These are phyloP conservation scores for Periconia sp. DNA, from an alignment of 2,329 filamentous ascomycete species.

Conservation along the genomic window DNA sequence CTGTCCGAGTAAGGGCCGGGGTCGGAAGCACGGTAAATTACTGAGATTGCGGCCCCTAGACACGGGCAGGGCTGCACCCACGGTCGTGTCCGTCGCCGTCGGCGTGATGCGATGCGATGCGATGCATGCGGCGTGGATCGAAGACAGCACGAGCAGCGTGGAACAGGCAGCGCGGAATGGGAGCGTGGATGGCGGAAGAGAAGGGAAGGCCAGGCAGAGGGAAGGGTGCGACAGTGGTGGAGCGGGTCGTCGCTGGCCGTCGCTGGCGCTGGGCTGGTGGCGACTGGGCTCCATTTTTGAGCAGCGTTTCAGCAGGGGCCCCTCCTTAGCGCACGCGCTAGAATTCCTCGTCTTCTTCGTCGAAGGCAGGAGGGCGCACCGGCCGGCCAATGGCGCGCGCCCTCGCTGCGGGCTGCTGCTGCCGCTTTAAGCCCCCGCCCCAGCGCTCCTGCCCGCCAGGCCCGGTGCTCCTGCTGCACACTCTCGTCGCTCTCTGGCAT, in stretches of 20 bases:
- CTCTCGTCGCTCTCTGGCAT: no score
- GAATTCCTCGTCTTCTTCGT: slow-evolving; percentile 23
- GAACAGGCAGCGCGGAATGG: not conserved
- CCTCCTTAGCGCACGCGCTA: slow-evolving; percentile 13
- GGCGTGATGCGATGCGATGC: not conserved
- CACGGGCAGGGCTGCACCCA: slow-evolving; percentile 6
- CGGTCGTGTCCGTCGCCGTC: no score
- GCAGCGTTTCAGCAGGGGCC: slow-evolving; percentile 10
- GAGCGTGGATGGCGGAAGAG: not conserved
- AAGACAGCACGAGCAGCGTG: no score
- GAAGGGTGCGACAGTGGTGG: not conserved
- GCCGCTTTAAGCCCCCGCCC: slow-evolving; percentile 15
- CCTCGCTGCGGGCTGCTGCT: slow-evolving; percentile 5
- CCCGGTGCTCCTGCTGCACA: slow-evolving; percentile 1
- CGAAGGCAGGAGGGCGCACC: slow-evolving; percentile 9
- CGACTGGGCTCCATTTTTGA: slow-evolving; percentile 8
- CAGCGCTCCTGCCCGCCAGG: not conserved
- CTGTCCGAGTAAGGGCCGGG: slow-evolving; percentile 15
- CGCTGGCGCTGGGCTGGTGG: not conserved
- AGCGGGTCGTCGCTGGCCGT: not conserved
- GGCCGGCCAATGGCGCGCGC: slow-evolving; percentile 10
- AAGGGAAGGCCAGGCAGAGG: not conserved
- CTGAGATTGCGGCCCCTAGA: slow-evolving; percentile 1
- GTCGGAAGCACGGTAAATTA: slow-evolving; percentile 12
- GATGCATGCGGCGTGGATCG: no score